Evolutionary conservation across 2,329 filamentous ascomycete species (phyloP), one percentile per base, ranked within the genome.

Genomic region (Trichoderma pleuroti): DNA sequence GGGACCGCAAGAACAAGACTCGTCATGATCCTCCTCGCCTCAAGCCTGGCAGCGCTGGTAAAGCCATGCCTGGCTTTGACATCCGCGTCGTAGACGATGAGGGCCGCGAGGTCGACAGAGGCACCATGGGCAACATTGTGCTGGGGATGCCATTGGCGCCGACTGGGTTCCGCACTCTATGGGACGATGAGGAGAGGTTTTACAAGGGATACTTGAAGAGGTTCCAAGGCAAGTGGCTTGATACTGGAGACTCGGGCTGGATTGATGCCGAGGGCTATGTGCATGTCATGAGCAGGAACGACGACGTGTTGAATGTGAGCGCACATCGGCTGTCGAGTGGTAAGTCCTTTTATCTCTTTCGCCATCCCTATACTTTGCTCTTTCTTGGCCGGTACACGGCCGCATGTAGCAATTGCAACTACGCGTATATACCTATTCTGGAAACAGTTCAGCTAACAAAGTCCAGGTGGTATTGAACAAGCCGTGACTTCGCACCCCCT

Each of bases 281-380:
- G 52, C 86, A 87, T 74, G 87, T 91, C 74, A 90, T 90, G 88
- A 86, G 86, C 52, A 82, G 88, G 52, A 86, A 84, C 36, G 94
- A 98, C 82, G 94, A 98, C 79, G 91, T 98, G 72, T 94, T 98
- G 77, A 98, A 98, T 77, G 94, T 97, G n/a, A 94, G 94, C 52
- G 94, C 94, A 6, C 94, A 98, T 82, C 88, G 94, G 16, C 90
- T 98, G 72, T 95, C 92, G 73, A 97, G 94, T 12, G 93, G 92
- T 92, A 84, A 76, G 85, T 80, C 28, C 4, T 11, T 49, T n/a
- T 11, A 61, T 39, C 1, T 0, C 3, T 18, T 39, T 16, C 16
- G 3, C 2, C 4, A 16, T 18, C 6, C 26, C 18, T 32, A n/a
- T 18, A 5, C 16, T 6, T 26, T 18, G 8, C 36, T 36, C n/a